Conservation (phyloP, 2,329 filamentous ascomycete species). For the Colletotrichum sp. region DNA sequence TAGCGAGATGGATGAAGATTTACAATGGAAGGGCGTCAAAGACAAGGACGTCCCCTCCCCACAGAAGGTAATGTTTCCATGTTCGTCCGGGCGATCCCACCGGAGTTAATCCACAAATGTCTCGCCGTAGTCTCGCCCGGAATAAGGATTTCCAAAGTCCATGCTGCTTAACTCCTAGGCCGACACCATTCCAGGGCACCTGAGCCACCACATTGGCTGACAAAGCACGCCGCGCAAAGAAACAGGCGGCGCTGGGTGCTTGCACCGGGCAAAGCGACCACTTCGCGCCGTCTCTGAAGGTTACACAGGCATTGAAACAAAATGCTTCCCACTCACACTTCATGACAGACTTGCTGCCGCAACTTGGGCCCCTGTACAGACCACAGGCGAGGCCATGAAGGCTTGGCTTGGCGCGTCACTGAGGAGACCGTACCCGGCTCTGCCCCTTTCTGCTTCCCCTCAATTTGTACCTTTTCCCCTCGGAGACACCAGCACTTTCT, state of each 20-base stretch:
- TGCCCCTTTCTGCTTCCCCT: not conserved
- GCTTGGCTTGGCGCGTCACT: not conserved
- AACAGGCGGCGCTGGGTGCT: not conserved
- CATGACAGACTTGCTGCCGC: not conserved
- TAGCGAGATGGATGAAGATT: not conserved
- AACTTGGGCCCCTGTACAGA: not conserved
- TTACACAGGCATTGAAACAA: not conserved
- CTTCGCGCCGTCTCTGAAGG: not conserved
- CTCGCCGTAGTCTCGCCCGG: not conserved
- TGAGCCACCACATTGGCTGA: not conserved
- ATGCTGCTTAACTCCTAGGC: not conserved
- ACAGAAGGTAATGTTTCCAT: not conserved
- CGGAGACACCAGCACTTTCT: not conserved
- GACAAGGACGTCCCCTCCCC: not conserved
- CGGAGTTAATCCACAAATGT: not conserved
- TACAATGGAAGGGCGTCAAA: not conserved
- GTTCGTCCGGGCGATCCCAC: not conserved
- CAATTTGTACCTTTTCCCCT: not conserved
- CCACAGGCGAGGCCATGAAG: not conserved
- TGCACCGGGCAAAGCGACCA: not conserved
- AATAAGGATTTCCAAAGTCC: not conserved
- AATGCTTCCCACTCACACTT: not conserved
- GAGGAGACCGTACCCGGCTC: not conserved
- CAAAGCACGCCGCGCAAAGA: not conserved
- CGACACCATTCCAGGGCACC: not conserved